Evolutionary conservation across 495 filamentous ascomycete species (phyloP).

Genomic region (Daldinia bambusicola): DNA sequence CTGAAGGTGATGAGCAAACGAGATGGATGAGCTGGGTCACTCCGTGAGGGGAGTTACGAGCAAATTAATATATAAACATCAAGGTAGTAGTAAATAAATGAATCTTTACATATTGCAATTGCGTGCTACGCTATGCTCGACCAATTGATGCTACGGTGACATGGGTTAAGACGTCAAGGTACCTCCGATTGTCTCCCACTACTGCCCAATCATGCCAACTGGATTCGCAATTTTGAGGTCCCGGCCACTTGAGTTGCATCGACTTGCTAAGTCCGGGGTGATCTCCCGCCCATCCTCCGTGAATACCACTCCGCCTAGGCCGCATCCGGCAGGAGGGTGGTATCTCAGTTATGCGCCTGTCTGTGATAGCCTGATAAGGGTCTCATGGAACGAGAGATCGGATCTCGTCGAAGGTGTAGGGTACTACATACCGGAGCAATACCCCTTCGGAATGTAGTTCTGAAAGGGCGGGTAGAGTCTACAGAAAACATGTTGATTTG

Average conservation of each 20-base stretch:
- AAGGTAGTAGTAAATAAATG: constrained; percentile 20
- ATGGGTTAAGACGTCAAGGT: constrained; percentile 18
- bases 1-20: constrained; percentile 29
- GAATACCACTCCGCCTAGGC: constrained; percentile 30
- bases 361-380: constrained; percentile 36
- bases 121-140: constrained; percentile 31
- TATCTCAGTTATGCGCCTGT: constrained; percentile 31
- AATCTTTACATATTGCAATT: constrained; percentile 39
- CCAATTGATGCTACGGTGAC: constrained; percentile 28
- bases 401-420: constrained; percentile 31
- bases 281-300: constrained; percentile 47
- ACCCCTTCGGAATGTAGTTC: constrained; percentile 31
- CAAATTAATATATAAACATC: constrained; percentile 36
- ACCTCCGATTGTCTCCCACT: not conserved
- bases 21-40: not conserved
- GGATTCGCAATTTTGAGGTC: constrained; percentile 30
- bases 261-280: constrained; percentile 45
- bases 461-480: constrained; percentile 13
- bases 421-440: constrained; percentile 12
- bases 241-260: constrained; percentile 28
- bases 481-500: not conserved
- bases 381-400: constrained; percentile 39
- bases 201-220: constrained; percentile 17
- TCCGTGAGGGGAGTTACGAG: constrained; percentile 26
- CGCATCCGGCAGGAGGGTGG: constrained; percentile 37